Percentiles rank a stretch among this genome's conserved stretches.
Conservation (phyloP, 2,329 filamentous ascomycete genomes). For the Pezicula carpinea region DNA sequence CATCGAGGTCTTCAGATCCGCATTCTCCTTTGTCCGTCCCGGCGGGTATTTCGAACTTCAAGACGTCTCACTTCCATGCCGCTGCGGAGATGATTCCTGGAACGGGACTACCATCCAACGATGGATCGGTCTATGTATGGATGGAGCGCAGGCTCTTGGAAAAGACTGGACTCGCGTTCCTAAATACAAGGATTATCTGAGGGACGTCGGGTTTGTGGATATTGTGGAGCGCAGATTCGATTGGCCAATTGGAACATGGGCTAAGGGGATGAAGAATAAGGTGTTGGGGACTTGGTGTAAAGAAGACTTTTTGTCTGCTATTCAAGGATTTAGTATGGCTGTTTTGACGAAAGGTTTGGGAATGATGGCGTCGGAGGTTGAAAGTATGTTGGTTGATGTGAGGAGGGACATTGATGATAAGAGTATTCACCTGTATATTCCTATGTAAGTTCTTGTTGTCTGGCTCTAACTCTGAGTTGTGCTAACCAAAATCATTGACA, state of each 20-base stretch:
- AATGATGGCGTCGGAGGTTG: not conserved
- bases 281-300: slow-evolving; percentile 27
- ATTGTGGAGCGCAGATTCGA: slow-evolving; percentile 34
- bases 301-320: not conserved
- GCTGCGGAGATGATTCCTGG: not conserved
- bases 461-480: no score
- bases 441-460: slow-evolving; percentile 3
- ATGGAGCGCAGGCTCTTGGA: not conserved
- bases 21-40: not conserved
- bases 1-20: slow-evolving; percentile 23
- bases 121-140: slow-evolving; percentile 1
- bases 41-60: slow-evolving; percentile 27
- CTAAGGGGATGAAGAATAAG: slow-evolving; percentile 30
- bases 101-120: slow-evolving; percentile 13
- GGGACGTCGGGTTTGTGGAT: slow-evolving; percentile 8
- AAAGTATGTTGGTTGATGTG: not conserved
- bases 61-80: slow-evolving; percentile 10
- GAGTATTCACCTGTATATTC: slow-evolving; percentile 1
- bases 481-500: no score
- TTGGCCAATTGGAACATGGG: slow-evolving; percentile 37
- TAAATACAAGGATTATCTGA: slow-evolving; percentile 1
- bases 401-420: not conserved
- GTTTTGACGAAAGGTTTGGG: slow-evolving; percentile 6
- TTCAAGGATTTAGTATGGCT: slow-evolving; percentile 17
- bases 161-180: slow-evolving; percentile 2